Evolutionary conservation across 179 eudicot genomes (phyloP).

Genomic region (Spergularia azorica): DNA sequence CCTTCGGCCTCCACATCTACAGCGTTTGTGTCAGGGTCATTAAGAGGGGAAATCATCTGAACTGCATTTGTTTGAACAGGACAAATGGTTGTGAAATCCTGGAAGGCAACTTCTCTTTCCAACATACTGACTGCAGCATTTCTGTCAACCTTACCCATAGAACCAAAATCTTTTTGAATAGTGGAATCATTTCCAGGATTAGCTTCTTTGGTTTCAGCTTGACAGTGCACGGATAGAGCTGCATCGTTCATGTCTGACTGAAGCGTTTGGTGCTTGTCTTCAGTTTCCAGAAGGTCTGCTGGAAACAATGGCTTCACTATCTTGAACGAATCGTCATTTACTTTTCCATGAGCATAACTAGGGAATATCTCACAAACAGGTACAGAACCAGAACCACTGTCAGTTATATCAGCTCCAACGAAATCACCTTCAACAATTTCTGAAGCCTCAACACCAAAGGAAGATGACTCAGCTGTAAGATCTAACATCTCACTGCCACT

Average conservation of each 20-base stretch:
- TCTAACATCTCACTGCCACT: slow-evolving; percentile 11
- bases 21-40: slow-evolving; percentile 27
- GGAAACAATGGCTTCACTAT: slow-evolving; percentile 8
- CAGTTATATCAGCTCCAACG: slow-evolving; percentile 18
- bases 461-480: not conserved
- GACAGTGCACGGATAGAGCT: not conserved
- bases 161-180: not conserved
- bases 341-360: slow-evolving; percentile 10
- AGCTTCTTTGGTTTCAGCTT: slow-evolving; percentile 6
- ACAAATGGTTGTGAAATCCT: slow-evolving; percentile 14
- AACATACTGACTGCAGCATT: slow-evolving; percentile 5
- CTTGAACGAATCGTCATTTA: not conserved
- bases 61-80: slow-evolving; percentile 25
- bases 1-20: slow-evolving; percentile 12
- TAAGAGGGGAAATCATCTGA: slow-evolving; percentile 21
- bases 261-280: slow-evolving; percentile 12
- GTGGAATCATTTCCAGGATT: slow-evolving; percentile 23
- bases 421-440: slow-evolving; percentile 11
- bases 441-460: slow-evolving; percentile 15
- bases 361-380: not conserved
- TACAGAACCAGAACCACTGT: slow-evolving; percentile 5
- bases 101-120: slow-evolving; percentile 24
- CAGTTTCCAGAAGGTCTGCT: slow-evolving; percentile 11
- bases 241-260: slow-evolving; percentile 15
- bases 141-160: slow-evolving; percentile 14